Conservation (phyloP, 2,329 filamentous ascomycete genomes). For the Clarireedia paspali region DNA sequence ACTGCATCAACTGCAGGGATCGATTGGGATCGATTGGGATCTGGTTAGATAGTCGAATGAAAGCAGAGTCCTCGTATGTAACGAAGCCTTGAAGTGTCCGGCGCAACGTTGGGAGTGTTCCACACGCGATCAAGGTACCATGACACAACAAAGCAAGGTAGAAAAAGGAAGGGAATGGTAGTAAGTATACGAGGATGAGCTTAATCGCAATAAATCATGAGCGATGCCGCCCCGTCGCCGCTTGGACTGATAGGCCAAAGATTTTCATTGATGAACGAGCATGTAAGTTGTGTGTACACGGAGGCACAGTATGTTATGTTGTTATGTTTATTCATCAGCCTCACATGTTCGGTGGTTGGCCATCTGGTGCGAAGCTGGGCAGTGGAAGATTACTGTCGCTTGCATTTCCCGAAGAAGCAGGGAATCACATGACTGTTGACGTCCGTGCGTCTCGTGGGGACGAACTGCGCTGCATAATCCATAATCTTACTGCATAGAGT, state of each 20-base stretch:
- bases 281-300: too few relatives aligned
- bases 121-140: background rate
- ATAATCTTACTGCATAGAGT: too few relatives aligned
- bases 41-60: too few relatives aligned
- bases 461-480: too few relatives aligned
- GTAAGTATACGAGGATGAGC: background rate
- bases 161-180: background rate
- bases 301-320: background rate
- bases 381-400: background rate
- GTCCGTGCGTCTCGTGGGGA: too few relatives aligned
- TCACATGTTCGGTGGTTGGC: background rate
- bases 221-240: background rate
- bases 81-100: background rate
- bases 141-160: background rate
- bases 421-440: too few relatives aligned
- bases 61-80: background rate
- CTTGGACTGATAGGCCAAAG: background rate
- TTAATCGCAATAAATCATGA: background rate
- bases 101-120: conserved; percentile 1
- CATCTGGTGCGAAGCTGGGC: background rate
- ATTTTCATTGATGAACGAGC: background rate
- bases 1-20: background rate
- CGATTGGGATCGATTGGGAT: too few relatives aligned
- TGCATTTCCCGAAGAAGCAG: background rate
- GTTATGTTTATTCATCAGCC: conserved; percentile 1